Conservation (phyloP, 805 yeast genomes). For the Crinitomyces ghanaensis region DNA sequence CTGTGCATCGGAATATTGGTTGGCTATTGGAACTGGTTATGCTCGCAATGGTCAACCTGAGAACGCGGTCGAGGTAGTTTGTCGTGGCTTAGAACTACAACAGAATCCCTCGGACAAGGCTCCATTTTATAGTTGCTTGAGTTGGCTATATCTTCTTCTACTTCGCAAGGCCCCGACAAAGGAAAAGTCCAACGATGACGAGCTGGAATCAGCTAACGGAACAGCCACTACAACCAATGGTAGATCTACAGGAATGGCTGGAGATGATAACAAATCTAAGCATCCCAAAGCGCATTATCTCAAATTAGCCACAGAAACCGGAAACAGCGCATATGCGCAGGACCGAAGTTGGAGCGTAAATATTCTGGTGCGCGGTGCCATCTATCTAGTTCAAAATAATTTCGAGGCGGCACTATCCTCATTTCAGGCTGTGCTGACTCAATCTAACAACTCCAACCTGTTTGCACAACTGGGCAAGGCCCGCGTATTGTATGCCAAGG, state of each 20-base stretch:
- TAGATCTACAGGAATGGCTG: too few relatives aligned
- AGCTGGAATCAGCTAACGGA: constrained; percentile 9
- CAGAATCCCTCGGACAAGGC: constrained; percentile 31
- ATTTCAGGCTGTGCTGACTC: constrained; percentile 47
- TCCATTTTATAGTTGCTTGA: constrained; percentile 47
- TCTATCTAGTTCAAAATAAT: constrained; percentile 45
- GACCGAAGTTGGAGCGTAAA: constrained; percentile 35
- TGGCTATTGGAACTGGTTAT: constrained; percentile 71
- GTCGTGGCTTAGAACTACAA: constrained; percentile 39
- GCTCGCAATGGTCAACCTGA: constrained; percentile 44
- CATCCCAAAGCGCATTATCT: constrained; percentile 28
- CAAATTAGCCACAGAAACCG: constrained; percentile 33
- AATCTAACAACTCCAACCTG: constrained; percentile 48
- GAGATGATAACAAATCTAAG: too few relatives aligned
- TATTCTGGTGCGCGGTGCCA: constrained; percentile 57
- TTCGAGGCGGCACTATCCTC: constrained; percentile 61
- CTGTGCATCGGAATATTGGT: constrained; percentile 70
- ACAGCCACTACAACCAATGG: too few relatives aligned
- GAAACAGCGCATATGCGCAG: constrained; percentile 38
- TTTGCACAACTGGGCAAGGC: constrained; percentile 80
- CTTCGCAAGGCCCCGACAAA: constrained; percentile 22
- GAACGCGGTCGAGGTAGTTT: constrained; percentile 55
- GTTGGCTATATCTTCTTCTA: constrained; percentile 50
- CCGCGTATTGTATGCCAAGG: constrained; percentile 59
- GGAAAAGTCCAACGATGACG: constrained; percentile 4